These are phyloP conservation scores for Medicago lupulina DNA, from an alignment of 306 rosid genomes.

Conservation along the genomic window DNA sequence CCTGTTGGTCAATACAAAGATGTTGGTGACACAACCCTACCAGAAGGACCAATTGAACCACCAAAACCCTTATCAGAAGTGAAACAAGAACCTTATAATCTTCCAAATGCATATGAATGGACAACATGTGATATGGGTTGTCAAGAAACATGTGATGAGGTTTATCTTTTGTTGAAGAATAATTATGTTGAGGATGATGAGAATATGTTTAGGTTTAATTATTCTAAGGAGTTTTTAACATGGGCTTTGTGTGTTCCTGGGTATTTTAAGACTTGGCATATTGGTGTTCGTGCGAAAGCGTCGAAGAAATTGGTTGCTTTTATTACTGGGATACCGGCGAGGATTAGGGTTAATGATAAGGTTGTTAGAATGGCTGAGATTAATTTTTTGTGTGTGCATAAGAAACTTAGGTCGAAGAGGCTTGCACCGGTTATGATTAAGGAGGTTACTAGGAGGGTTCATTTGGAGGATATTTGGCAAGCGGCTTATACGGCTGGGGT, in stretches of 20 bases:
- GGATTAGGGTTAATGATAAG: constrained; percentile 60
- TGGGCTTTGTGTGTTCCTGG: constrained; percentile 84
- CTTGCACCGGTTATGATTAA: constrained; percentile 91
- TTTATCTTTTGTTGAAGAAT: constrained; percentile 47
- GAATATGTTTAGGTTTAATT: constrained; percentile 69
- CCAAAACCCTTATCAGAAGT: constrained; percentile 72
- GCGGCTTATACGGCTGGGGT: constrained; percentile 95
- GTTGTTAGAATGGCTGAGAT: constrained; percentile 86
- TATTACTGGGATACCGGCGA: constrained; percentile 87
- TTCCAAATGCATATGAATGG: constrained; percentile 59
- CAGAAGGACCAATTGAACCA: constrained; percentile 72
- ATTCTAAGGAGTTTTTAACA: constrained; percentile 74
- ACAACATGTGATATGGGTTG: constrained; percentile 47
- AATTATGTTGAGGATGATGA: constrained; percentile 75
- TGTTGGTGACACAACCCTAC: constrained; percentile 56
- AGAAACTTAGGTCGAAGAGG: constrained; percentile 81
- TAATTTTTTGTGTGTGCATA: constrained; percentile 83
- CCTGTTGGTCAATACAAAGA: constrained; percentile 90
- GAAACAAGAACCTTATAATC: constrained; percentile 83
- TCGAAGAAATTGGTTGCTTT: constrained; percentile 53
- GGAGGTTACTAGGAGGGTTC: constrained; percentile 88
- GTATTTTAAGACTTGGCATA: constrained; percentile 71
- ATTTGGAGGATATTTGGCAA: constrained; percentile 83
- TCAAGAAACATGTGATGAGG: constrained; percentile 43
- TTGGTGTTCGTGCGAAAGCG: constrained; percentile 73